phyloP scores from a whole-genome alignment of 495 filamentous ascomycete genomes.

The Emericellopsis terricola region DNA sequence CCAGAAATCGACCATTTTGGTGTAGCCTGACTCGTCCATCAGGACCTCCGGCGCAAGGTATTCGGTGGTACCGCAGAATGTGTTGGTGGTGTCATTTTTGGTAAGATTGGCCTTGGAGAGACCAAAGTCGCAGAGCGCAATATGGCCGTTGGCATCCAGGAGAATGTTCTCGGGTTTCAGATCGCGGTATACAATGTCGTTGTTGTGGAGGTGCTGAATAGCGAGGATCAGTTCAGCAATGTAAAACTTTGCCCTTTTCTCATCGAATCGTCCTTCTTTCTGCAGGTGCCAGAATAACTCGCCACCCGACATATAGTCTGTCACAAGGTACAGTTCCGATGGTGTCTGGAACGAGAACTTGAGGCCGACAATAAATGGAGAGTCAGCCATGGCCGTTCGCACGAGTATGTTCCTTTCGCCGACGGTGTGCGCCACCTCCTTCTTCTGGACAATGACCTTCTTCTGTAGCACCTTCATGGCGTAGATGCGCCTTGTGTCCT shows the following conservation, averaged over 20 bases:
- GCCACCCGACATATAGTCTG: conserved; percentile 99
- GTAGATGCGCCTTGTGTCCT: conserved; percentile 88
- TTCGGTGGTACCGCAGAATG: conserved; percentile 96
- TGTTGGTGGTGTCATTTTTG: conserved; percentile 94
- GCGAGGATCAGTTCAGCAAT: conserved; percentile 95
- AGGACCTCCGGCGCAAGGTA: conserved; percentile 93
- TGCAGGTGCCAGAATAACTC: conserved; percentile 98
- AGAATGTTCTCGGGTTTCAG: conserved; percentile 97
- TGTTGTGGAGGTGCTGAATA: conserved; percentile 84
- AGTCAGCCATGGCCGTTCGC: conserved; percentile 85
- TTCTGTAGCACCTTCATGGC: conserved; percentile 99
- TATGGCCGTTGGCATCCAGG: conserved; percentile 77
- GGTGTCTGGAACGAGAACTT: conserved; percentile 99
- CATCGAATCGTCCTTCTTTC: conserved; percentile 90
- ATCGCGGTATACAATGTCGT: conserved; percentile 96
- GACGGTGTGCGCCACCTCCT: conserved; percentile 92
- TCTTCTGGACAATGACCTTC: conserved; percentile 99
- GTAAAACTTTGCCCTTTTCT: conserved; percentile 93
- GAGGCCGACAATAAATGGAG: conserved; percentile 91
- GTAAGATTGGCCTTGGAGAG: conserved; percentile 93
- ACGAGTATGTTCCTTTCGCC: conserved; percentile 96
- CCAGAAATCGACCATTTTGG: conserved; percentile 99
- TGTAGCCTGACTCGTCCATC: conserved; percentile 92
- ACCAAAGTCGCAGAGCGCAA: conserved; percentile 92
- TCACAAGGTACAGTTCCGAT: conserved; percentile 90